Conservation (phyloP, 73 alveolate species). For the Tetrahymena elliotti region DNA sequence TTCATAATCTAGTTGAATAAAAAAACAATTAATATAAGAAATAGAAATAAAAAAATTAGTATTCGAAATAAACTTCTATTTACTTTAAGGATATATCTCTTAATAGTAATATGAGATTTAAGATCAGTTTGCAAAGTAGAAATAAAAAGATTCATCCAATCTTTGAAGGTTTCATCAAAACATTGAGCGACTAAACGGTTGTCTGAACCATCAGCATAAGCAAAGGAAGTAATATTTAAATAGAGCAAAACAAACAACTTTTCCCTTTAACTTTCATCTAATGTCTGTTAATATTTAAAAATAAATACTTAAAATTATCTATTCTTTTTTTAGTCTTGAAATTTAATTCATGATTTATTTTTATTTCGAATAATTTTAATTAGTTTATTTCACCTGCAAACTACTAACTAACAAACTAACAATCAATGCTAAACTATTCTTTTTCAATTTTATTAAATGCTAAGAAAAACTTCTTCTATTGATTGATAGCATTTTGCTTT, state of each 20-base stretch:
- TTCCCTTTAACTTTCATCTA: constrained; percentile 26
- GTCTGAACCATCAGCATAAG: constrained; percentile 42
- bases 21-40: background rate
- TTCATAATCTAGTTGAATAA: background rate
- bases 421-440: no score
- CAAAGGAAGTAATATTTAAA: constrained; percentile 15
- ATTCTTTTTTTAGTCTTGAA: no score
- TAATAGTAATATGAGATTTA: constrained; percentile 26
- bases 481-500: no score
- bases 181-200: constrained; percentile 15
- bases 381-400: no score
- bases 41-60: background rate
- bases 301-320: no score
- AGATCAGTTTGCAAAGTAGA: constrained; percentile 32
- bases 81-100: constrained; percentile 15
- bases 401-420: no score
- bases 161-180: constrained; percentile 25
- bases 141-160: constrained; percentile 28
- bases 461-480: no score
- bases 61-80: background rate
- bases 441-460: no score
- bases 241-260: constrained; percentile 23
- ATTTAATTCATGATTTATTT: no score
- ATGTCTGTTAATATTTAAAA: constrained; percentile 17
- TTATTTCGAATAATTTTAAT: no score